Conservation (phyloP, 2,329 filamentous ascomycete genomes). For the Shiraia bambusicola region DNA sequence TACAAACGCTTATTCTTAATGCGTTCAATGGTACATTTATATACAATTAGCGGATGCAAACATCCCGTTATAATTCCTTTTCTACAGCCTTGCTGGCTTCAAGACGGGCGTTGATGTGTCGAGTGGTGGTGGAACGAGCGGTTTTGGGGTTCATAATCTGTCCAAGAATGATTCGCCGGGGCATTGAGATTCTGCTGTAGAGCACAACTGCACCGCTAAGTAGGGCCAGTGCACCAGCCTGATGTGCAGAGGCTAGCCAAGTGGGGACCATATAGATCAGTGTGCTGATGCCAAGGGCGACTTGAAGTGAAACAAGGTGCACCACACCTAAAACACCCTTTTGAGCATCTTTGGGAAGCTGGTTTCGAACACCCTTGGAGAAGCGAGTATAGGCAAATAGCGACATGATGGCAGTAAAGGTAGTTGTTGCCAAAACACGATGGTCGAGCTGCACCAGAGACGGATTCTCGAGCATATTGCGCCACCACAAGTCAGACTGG, state of each 20-base stretch:
- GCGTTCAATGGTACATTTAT: background rate
- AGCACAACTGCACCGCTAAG: conserved; percentile 80
- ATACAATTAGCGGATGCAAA: background rate
- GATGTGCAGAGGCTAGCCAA: conserved; percentile 84
- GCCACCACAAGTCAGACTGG: conserved; percentile 85
- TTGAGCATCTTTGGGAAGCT: conserved; percentile 60
- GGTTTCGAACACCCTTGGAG: conserved; percentile 62
- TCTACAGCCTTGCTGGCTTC: conserved; percentile 18
- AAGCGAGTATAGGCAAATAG: conserved; percentile 80
- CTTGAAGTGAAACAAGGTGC: conserved; percentile 80
- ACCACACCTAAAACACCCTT: conserved; percentile 78
- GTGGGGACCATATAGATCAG: conserved; percentile 92
- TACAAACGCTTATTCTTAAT: conserved; percentile 1
- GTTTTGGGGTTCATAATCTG: conserved; percentile 31
- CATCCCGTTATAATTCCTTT: conserved; percentile 15
- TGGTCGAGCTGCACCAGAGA: conserved; percentile 94
- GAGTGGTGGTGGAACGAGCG: conserved; percentile 14
- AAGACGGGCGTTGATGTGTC: conserved; percentile 24
- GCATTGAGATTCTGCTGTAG: conserved; percentile 56
- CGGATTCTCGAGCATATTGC: conserved; percentile 97
- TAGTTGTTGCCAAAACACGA: conserved; percentile 85
- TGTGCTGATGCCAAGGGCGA: conserved; percentile 82
- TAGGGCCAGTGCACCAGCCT: conserved; percentile 84
- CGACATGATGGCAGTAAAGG: conserved; percentile 76
- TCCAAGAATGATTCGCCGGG: conserved; percentile 33